Base-by-base conservation (phyloP, 2,329 filamentous ascomycete genomes). In the Penicillium sp. region DNA sequence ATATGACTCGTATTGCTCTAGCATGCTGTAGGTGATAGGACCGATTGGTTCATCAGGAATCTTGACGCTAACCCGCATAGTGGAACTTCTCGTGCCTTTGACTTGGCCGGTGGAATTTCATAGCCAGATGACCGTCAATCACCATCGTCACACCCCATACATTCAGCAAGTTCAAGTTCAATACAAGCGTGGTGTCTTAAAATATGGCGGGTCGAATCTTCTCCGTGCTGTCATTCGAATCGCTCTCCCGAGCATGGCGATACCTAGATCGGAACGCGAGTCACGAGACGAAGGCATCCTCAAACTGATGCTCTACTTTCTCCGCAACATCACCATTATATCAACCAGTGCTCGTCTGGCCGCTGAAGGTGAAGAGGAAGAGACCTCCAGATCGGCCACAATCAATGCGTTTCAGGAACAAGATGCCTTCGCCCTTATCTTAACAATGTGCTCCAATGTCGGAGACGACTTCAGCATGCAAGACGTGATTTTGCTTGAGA, bases 21-120 rank as follows among this genome's bases (percentile, higher is more conserved):
- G 88, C 90, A 50, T 95, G 90, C 73, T 80, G 80, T 83, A 73
- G 55, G 79, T 61, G 10, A 28, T 33, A n/a, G 23, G 23, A 4
- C 8, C 24, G 2, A 13, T 28, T 80, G 79, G 6, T 18, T 36
- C 24, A 28, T 7, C 41, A 50, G 47, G 52, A 64, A 70, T 49
- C 70, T 64, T 18, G 42, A 47, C 39, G 41, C 53, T 52, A 48
- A 61, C 34, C 6, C 13, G 21, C 26, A 41, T 38, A 82, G 78
- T 96, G 72, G 93, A 99, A 74, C 78, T 99, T 44, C 81, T 99
- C 67, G 90, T 95, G 1, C 91, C 92, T 4, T 76, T 99, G 65
- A 99, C 94, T 16, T 97, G 93, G 93, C 93, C 94, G 0, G 81
- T 96, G 65, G 90, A 96, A 56, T 85, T 92, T 54, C 80, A 84